Conservation (phyloP, 2,329 filamentous ascomycete genomes). For the Thielaviopsis populi region DNA sequence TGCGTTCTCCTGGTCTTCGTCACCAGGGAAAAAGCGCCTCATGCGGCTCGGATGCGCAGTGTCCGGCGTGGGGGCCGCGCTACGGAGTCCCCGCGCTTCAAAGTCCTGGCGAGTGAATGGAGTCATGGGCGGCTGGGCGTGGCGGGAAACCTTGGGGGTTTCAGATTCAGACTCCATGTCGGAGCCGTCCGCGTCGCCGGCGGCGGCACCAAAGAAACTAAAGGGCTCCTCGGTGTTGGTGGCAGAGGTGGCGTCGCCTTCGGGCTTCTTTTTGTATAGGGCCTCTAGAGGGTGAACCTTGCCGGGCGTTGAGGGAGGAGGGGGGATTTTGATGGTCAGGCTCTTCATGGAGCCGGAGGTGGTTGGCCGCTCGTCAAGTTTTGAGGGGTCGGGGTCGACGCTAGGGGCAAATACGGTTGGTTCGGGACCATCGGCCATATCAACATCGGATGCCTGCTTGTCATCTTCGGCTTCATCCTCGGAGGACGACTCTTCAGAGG, state of each 20-base stretch:
- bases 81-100: slow-evolving; percentile 59
- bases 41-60: slow-evolving; percentile 61
- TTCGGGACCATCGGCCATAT: slow-evolving; percentile 3
- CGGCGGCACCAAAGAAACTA: slow-evolving; percentile 57
- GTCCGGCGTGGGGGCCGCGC: slow-evolving; percentile 87
- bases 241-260: slow-evolving; percentile 24
- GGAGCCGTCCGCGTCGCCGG: slow-evolving; percentile 34
- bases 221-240: slow-evolving; percentile 39
- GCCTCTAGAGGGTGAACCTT: slow-evolving; percentile 77
- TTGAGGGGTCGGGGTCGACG: slow-evolving; percentile 11
- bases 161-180: slow-evolving; percentile 26
- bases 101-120: slow-evolving; percentile 71
- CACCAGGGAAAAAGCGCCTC: slow-evolving; percentile 42
- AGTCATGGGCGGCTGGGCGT: slow-evolving; percentile 49
- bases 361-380: slow-evolving; percentile 25
- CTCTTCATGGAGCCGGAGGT: slow-evolving; percentile 36
- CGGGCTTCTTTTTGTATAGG: slow-evolving; percentile 56
- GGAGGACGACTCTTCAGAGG: slow-evolving; percentile 11
- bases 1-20: slow-evolving; percentile 33
- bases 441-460: neutral
- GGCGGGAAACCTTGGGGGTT: slow-evolving; percentile 13
- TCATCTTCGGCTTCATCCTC: slow-evolving; percentile 18
- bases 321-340: slow-evolving; percentile 42
- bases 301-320: slow-evolving; percentile 31
- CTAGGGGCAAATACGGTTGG: neutral